Conservation (phyloP, 345 rosid species). For the Citrus sp. region DNA sequence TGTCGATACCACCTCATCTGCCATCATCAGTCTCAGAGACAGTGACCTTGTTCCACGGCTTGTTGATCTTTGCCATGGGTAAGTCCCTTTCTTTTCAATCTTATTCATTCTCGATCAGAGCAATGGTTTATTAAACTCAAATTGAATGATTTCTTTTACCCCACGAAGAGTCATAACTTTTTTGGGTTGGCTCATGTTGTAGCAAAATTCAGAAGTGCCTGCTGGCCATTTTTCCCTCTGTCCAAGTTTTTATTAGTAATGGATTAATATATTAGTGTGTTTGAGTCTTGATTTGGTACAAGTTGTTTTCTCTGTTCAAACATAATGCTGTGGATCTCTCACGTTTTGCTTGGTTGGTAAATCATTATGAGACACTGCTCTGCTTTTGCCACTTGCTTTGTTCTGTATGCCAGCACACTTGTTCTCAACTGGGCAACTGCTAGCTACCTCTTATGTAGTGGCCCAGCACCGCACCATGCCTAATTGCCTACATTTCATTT, state of each 20-base stretch:
- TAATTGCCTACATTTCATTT: slow-evolving; percentile 3
- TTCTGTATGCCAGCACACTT: slow-evolving; percentile 18
- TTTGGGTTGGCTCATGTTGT: neutral
- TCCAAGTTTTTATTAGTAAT: neutral
- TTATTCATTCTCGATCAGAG: neutral
- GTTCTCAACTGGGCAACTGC: slow-evolving; percentile 21
- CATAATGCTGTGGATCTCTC: slow-evolving; percentile 1
- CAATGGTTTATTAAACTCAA: neutral
- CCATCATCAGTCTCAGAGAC: slow-evolving; percentile 76
- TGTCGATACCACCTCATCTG: slow-evolving; percentile 83
- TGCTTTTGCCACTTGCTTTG: slow-evolving; percentile 17
- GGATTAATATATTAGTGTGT: neutral
- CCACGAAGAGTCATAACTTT: neutral
- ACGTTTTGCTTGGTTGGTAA: slow-evolving; percentile 34
- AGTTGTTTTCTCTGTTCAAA: slow-evolving; percentile 7
- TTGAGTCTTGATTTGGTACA: slow-evolving; percentile 1
- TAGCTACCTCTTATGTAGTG: slow-evolving; percentile 16
- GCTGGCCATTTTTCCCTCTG: too few relatives aligned
- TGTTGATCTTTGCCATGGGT: slow-evolving; percentile 92
- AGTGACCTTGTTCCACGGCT: slow-evolving; percentile 91
- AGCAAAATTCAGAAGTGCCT: neutral
- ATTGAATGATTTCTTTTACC: neutral
- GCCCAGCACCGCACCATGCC: slow-evolving; percentile 22
- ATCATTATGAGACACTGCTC: slow-evolving; percentile 18
- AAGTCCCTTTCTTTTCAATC: slow-evolving; percentile 12